Evolutionary conservation across 2,329 filamentous ascomycete species (phyloP).

Genomic region (Beauveria medogensis): DNA sequence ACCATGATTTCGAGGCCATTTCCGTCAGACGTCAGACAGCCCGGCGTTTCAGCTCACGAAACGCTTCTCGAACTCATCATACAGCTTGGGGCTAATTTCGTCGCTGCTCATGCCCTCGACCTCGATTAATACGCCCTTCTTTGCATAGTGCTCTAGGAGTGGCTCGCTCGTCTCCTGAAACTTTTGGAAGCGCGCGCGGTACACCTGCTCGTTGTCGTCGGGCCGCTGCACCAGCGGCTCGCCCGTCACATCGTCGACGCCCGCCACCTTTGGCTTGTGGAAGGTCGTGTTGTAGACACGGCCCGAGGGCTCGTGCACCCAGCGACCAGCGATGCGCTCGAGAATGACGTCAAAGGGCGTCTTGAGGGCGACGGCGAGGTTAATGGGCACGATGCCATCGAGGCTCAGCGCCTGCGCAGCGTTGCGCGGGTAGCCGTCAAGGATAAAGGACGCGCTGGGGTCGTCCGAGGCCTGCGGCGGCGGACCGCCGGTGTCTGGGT

Average conservation of each 20-base stretch:
- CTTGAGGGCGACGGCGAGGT: slow-evolving; percentile 79
- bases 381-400: slow-evolving; percentile 82
- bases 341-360: slow-evolving; percentile 84
- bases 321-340: slow-evolving; percentile 81
- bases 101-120: slow-evolving; percentile 86
- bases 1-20: background rate
- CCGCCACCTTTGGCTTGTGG: slow-evolving; percentile 72
- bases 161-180: slow-evolving; percentile 84
- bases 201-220: slow-evolving; percentile 83
- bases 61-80: slow-evolving; percentile 69
- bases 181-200: slow-evolving; percentile 68
- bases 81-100: slow-evolving; percentile 88
- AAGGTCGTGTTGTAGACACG: slow-evolving; percentile 94
- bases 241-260: slow-evolving; percentile 84
- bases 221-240: slow-evolving; percentile 73
- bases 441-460: slow-evolving; percentile 79
- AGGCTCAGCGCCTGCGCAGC: slow-evolving; percentile 69
- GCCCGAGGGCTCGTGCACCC: slow-evolving; percentile 87
- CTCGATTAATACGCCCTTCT: slow-evolving; percentile 75
- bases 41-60: slow-evolving; percentile 39
- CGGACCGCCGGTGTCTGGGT: slow-evolving; percentile 26
- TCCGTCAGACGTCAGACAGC: too few relatives aligned
- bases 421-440: slow-evolving; percentile 93
- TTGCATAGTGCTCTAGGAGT: slow-evolving; percentile 81
- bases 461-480: slow-evolving; percentile 51